A percentile compares a stretch with the other conserved stretches of the same genome.
Evolutionary conservation across 2,329 filamentous ascomycete species (phyloP).

Genomic region (Grosmannia clavigera): DNA sequence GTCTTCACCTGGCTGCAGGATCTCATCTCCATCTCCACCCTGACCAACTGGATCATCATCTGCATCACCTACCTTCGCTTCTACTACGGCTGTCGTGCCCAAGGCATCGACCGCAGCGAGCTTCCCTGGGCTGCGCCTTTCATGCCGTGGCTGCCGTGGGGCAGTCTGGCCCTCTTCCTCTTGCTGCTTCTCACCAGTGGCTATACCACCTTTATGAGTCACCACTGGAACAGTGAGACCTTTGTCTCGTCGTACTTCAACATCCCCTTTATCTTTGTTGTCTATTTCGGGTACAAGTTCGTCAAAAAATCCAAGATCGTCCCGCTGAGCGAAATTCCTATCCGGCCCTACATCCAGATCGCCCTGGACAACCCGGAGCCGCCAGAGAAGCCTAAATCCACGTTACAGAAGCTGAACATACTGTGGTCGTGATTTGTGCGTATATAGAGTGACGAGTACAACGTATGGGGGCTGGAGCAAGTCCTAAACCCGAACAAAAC

Average conservation of each 20-base stretch:
- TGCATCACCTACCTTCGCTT: conserved; percentile 46
- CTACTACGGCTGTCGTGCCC: conserved; percentile 48
- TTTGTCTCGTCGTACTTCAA: conserved; percentile 26
- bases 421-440: conserved; percentile 1
- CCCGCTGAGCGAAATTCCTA: conserved; percentile 6
- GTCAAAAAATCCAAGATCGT: conserved; percentile 5
- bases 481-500: no score
- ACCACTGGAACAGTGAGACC: conserved; percentile 22
- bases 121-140: conserved; percentile 52
- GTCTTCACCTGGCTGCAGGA: conserved; percentile 19
- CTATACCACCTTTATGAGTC: conserved; percentile 17
- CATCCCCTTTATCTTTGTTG: conserved; percentile 12
- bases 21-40: conserved; percentile 56
- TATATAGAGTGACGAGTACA: background rate
- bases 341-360: conserved; percentile 6
- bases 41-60: conserved; percentile 36
- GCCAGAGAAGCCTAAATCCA: background rate
- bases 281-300: conserved; percentile 15
- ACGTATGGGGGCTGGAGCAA: background rate
- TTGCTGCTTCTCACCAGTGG: conserved; percentile 18
- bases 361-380: conserved; percentile 1
- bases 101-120: conserved; percentile 47
- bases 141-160: conserved; percentile 57
- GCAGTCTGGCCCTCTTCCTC: conserved; percentile 37
- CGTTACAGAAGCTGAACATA: conserved; percentile 1